Percentiles rank a stretch among this genome's conserved stretches.
phyloP scores from a whole-genome alignment of 306 rosid genomes.

The Lathyrus sativus region DNA sequence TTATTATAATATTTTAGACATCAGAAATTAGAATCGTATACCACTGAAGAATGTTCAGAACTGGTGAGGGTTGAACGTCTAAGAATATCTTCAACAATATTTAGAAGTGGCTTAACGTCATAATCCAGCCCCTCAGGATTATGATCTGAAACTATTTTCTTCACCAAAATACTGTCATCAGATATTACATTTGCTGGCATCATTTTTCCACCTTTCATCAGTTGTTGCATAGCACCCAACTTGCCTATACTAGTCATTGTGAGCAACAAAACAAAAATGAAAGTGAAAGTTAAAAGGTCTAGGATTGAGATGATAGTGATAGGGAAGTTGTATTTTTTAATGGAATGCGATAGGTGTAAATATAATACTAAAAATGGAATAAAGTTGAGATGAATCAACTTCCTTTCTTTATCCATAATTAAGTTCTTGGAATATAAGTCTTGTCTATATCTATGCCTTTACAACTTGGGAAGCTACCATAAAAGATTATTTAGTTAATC shows the following conservation, averaged over 20 bases:
- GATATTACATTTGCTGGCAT: constrained; percentile 41
- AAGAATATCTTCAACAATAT: constrained; percentile 60
- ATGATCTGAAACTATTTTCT: constrained; percentile 53
- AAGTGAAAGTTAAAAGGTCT: background rate
- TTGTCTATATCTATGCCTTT: background rate
- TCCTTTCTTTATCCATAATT: constrained; percentile 52
- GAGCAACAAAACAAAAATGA: background rate
- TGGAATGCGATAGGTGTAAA: constrained; percentile 26
- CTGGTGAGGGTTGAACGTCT: constrained; percentile 37
- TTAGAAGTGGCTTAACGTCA: constrained; percentile 55
- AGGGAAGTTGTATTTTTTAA: constrained; percentile 24
- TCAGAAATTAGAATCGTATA: constrained; percentile 27
- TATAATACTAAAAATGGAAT: constrained; percentile 49
- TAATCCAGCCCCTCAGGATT: constrained; percentile 49
- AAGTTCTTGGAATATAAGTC: constrained; percentile 22
- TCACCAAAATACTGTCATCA: constrained; percentile 50
- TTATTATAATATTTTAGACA: background rate
- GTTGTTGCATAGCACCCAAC: constrained; percentile 47
- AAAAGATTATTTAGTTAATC: constrained; percentile 5
- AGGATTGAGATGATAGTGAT: constrained; percentile 17
- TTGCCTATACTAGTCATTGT: constrained; percentile 42
- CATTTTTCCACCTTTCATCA: constrained; percentile 40
- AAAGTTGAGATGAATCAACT: constrained; percentile 52
- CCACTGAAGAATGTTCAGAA: constrained; percentile 39
- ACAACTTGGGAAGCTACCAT: background rate